These are phyloP conservation scores for Elaphomyces granulatus DNA, from an alignment of 495 filamentous ascomycete species.

Conservation along the genomic window DNA sequence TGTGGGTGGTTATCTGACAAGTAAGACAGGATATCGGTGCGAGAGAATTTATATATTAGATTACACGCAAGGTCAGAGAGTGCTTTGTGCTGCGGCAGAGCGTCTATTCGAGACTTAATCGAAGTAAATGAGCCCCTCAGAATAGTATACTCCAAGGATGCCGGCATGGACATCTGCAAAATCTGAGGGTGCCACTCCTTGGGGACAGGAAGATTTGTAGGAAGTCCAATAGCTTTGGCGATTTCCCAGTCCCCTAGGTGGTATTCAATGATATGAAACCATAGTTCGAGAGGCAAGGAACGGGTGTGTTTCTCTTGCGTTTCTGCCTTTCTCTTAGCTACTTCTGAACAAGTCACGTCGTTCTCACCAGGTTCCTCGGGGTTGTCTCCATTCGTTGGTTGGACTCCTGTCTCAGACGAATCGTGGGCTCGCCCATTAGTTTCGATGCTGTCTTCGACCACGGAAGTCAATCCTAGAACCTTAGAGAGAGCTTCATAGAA, in stretches of 20 bases:
- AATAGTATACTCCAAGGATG: constrained; percentile 65
- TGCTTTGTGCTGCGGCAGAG: constrained; percentile 51
- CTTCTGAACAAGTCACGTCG: not conserved
- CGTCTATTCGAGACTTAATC: constrained; percentile 51
- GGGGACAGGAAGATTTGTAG: constrained; percentile 58
- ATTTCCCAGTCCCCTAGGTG: constrained; percentile 76
- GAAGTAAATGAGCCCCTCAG: constrained; percentile 53
- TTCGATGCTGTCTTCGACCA: constrained; percentile 8
- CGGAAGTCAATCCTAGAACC: constrained; percentile 14
- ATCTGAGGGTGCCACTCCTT: constrained; percentile 51
- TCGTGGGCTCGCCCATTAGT: constrained; percentile 3
- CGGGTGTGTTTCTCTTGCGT: constrained; percentile 10
- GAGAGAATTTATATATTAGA: constrained; percentile 79
- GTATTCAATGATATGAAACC: constrained; percentile 74
- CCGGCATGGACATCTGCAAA: constrained; percentile 35
- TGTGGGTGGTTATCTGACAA: constrained; percentile 64
- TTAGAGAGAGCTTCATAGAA: constrained; percentile 52
- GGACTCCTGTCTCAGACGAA: not conserved
- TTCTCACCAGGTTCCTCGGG: not conserved
- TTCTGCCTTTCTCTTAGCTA: constrained; percentile 5
- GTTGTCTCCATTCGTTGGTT: too few relatives aligned
- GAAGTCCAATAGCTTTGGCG: constrained; percentile 63
- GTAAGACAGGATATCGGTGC: constrained; percentile 62
- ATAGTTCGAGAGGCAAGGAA: constrained; percentile 65
- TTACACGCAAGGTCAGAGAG: constrained; percentile 71